These are phyloP conservation scores for Cornus suecica DNA, from an alignment of 148 eudicot species.

Conservation along the genomic window DNA sequence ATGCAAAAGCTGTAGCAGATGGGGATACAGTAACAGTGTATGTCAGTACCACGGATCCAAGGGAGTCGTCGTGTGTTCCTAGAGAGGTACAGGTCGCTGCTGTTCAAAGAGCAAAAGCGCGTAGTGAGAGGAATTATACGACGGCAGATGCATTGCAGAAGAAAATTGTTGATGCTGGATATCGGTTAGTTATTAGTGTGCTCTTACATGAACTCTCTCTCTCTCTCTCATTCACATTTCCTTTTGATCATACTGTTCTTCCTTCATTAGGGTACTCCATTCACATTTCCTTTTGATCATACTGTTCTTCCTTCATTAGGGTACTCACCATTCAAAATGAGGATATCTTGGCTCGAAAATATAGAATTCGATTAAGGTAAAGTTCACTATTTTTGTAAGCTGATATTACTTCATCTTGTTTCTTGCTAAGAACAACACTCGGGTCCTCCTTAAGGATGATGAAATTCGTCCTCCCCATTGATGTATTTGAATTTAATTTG, in stretches of 20 bases:
- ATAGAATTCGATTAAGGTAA: conserved; percentile 87
- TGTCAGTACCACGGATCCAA: conserved; percentile 71
- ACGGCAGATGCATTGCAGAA: conserved; percentile 82
- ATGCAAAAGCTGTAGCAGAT: conserved; percentile 84
- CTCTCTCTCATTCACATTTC: background rate
- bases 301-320: conserved; percentile 35
- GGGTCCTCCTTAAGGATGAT: no score
- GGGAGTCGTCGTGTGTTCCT: conserved; percentile 78
- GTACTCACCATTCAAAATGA: conserved; percentile 52
- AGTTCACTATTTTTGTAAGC: background rate
- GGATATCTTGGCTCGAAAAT: conserved; percentile 76
- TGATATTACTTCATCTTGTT: background rate
- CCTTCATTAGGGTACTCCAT: no score
- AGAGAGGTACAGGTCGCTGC: conserved; percentile 64
- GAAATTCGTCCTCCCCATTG: no score
- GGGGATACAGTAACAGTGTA: conserved; percentile 92
- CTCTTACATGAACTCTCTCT: no score
- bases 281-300: background rate
- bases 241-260: background rate
- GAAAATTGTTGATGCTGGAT: conserved; percentile 65
- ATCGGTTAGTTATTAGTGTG: conserved; percentile 37
- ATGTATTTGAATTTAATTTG: no score
- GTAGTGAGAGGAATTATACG: conserved; percentile 57
- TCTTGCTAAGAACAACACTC: no score
- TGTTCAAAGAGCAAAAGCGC: conserved; percentile 67